Base-by-base conservation (phyloP, 78 protist species). In the Bodo saltans region DNA sequence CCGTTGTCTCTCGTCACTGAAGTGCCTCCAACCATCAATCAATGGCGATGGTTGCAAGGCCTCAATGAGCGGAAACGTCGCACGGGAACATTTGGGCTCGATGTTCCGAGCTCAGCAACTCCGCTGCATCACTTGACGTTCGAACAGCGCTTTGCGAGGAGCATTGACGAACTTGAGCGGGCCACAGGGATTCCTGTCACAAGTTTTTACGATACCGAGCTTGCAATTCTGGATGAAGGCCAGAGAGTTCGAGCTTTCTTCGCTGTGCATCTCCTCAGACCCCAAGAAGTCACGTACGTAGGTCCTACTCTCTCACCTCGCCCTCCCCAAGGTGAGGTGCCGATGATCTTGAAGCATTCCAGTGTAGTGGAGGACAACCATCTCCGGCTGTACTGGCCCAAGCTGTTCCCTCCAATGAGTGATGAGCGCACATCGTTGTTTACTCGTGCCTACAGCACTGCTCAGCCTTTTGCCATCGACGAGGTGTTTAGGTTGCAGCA, bases 31-130 rank as follows among this genome's bases (percentile, higher is more conserved):
- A 76, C 81, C 3, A 47, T 39, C 37, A 28, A 76, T 33, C 42
- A 76, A 27, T 76, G 81, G 81, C 81, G 81, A 25, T 76, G 81
- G 81, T 8, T 76, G 23, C 81, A 76, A 29, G 12, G 81, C 69
- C 28, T 76, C 32, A 76, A 39, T 27, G 81, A 76, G 25, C 12
- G 35, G 8, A 76, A 60, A 39, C 67, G 72, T 38, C 81, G 81
- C 37, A 38, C 34, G 11, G 81, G 25, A 30, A 42, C 81, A 17
- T 76, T 76, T 67, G 81, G 60, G 8, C 17, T 47, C 60, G 60
- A 47, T 17, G 8, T 17, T 8, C 17, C 17, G 60, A 47, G n/a
- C 8, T 17, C 60, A 17, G n/a, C n/a, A 47, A 47, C 60, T 47
- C 17, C n/a, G 60, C 60, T 17, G 60, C 60, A 17, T 23, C 60